A percentile compares a stretch with the other conserved stretches of the same genome.
Conservation (phyloP, 345 rosid species). For the Brassica nigra region DNA sequence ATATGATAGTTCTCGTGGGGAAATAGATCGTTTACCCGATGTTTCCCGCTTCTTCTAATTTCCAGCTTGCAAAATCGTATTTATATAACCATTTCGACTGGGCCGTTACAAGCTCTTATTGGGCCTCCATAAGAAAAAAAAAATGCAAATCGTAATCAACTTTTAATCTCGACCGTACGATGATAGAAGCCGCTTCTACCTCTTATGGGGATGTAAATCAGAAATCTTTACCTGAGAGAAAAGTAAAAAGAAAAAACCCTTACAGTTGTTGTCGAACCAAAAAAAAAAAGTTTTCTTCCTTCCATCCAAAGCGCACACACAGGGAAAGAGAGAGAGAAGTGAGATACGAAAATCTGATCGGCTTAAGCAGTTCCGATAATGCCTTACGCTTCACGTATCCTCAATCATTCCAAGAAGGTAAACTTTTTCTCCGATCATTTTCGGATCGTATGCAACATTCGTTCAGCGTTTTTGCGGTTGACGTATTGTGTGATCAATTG, state of each 20-base stretch:
- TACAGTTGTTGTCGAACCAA: constrained; percentile 20
- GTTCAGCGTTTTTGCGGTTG: constrained; percentile 4
- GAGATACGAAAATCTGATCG: constrained; percentile 25
- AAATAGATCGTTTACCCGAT: too few relatives aligned
- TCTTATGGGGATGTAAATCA: constrained; percentile 8
- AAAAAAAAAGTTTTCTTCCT: constrained; percentile 4
- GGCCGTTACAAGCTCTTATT: not conserved
- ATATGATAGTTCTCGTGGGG: too few relatives aligned
- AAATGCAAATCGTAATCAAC: not conserved
- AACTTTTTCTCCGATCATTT: constrained; percentile 3
- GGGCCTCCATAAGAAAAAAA: constrained; percentile 4
- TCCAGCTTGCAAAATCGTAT: not conserved
- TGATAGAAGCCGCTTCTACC: not conserved
- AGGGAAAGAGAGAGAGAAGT: not conserved
- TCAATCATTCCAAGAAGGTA: constrained; percentile 69
- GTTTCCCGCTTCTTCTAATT: not conserved
- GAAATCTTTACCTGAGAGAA: constrained; percentile 1
- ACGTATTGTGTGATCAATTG: not conserved
- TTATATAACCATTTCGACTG: not conserved
- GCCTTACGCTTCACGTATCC: constrained; percentile 61
- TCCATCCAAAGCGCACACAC: not conserved
- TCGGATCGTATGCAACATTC: constrained; percentile 13
- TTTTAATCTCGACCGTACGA: not conserved
- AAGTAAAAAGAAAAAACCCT: constrained; percentile 6
- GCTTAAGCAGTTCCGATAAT: constrained; percentile 40